Evolutionary conservation across 768 basidiomycete species (phyloP).

Genomic region (Clitopilus hobsonii): DNA sequence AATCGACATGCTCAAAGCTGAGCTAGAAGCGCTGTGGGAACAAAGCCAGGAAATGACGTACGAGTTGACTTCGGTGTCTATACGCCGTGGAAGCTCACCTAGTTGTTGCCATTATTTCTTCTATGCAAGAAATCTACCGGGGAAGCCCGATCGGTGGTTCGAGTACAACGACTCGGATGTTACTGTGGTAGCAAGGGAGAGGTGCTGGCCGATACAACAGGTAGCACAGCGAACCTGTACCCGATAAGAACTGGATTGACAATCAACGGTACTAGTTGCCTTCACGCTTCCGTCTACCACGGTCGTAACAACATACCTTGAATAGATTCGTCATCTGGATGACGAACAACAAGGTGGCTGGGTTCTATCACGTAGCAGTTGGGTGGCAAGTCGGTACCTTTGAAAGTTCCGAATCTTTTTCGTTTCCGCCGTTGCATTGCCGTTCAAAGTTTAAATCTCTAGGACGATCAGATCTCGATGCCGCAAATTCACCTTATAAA

Average conservation of each 20-base stretch:
- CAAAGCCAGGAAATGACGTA: slow-evolving; percentile 67
- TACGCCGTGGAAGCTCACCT: slow-evolving; percentile 85
- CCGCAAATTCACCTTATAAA: no score
- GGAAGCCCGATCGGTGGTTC: slow-evolving; percentile 82
- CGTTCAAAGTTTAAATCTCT: no score
- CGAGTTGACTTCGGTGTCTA: slow-evolving; percentile 91
- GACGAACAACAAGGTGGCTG: no score
- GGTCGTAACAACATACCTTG: no score
- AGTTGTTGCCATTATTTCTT: slow-evolving; percentile 96
- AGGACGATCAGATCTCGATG: no score
- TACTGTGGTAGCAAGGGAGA: slow-evolving; percentile 73
- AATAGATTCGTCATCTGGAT: no score
- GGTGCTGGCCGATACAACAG: slow-evolving; percentile 84
- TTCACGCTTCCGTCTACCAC: no score
- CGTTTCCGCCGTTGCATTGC: no score
- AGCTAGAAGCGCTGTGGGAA: slow-evolving; percentile 73
- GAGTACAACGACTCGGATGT: slow-evolving; percentile 96
- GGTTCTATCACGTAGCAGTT: no score
- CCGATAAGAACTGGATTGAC: slow-evolving; percentile 44
- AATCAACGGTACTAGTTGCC: no score
- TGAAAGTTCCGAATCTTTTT: no score
- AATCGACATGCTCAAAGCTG: slow-evolving; percentile 52
- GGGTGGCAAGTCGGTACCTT: no score
- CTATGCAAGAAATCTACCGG: slow-evolving; percentile 85
- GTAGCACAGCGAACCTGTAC: slow-evolving; percentile 86